These are phyloP conservation scores for Mortierella hygrophila DNA, from an alignment of 192 early-diverging fungal genomes.

Conservation along the genomic window DNA sequence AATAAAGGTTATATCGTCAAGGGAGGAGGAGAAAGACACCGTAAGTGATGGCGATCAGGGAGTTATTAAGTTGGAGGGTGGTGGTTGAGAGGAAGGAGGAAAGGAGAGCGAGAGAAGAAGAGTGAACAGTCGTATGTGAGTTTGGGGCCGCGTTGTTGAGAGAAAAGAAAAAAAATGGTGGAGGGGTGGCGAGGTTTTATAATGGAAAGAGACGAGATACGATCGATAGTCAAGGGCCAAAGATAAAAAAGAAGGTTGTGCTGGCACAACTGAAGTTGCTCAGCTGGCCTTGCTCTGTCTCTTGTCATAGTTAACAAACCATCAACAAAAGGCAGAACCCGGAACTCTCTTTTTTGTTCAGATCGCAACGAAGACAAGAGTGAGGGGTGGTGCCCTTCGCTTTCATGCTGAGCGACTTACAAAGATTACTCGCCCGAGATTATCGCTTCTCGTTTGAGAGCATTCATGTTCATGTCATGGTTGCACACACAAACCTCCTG, in stretches of 20 bases:
- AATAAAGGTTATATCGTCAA: neutral
- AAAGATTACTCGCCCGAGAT: neutral
- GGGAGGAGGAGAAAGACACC: constrained; percentile 1
- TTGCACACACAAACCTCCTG: neutral
- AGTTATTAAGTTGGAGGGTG: neutral
- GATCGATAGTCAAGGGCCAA: neutral
- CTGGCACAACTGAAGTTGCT: neutral
- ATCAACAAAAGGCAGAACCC: constrained; percentile 9
- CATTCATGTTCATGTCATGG: neutral
- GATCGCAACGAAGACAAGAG: neutral
- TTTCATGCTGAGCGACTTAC: neutral
- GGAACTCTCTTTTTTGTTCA: neutral
- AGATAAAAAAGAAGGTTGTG: neutral
- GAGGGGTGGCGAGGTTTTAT: neutral
- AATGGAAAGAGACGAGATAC: neutral
- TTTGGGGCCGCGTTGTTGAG: constrained; percentile 16
- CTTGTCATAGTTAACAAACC: neutral
- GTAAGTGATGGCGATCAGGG: constrained; percentile 2
- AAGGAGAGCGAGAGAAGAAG: neutral
- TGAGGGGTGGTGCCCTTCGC: no score
- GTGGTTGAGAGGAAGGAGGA: neutral
- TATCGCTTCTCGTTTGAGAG: neutral
- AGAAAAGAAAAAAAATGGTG: constrained; percentile 2
- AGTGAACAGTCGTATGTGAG: constrained; percentile 16
- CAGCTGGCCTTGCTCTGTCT: neutral